Conservation (phyloP, 2,329 filamentous ascomycete genomes). For the Hymenoscyphus linearis region DNA sequence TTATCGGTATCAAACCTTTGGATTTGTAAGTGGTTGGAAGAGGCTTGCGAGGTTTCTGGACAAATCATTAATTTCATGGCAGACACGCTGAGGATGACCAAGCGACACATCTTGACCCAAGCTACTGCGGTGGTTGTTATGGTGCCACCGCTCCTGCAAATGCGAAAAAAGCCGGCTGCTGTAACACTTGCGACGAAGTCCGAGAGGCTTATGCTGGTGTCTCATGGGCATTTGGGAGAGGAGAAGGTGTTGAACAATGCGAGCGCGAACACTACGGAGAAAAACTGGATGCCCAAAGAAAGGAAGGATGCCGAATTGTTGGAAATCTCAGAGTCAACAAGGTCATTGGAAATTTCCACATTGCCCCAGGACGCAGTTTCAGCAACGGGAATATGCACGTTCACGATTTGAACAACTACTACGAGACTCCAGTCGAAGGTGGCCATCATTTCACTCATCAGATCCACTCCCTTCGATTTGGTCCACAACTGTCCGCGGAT, state of each 20-base stretch:
- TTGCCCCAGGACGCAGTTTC: conserved; percentile 93
- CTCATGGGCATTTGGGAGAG: conserved; percentile 90
- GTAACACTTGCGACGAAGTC: conserved; percentile 95
- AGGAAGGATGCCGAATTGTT: conserved; percentile 91
- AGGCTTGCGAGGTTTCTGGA: not conserved
- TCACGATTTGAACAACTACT: conserved; percentile 95
- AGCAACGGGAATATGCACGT: conserved; percentile 96
- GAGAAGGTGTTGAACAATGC: conserved; percentile 92
- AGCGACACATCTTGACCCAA: conserved; percentile 75
- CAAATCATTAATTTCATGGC: conserved; percentile 3
- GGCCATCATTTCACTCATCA: conserved; percentile 84
- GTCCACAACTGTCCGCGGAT: conserved; percentile 77
- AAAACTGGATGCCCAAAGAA: conserved; percentile 77
- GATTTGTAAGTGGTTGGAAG: conserved; percentile 49
- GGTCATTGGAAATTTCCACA: conserved; percentile 97
- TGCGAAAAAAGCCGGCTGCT: conserved; percentile 80
- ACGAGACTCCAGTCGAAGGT: conserved; percentile 62
- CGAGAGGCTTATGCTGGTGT: conserved; percentile 85
- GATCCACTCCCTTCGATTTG: conserved; percentile 87
- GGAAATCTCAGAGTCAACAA: conserved; percentile 94
- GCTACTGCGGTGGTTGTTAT: conserved; percentile 92
- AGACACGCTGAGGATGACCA: conserved; percentile 64
- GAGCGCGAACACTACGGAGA: conserved; percentile 90
- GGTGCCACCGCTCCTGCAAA: conserved; percentile 69
- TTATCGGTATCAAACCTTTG: conserved; percentile 65